Evolutionary conservation across 2,329 filamentous ascomycete genomes (phyloP), one percentile per base, ranked within the genome.

Genomic region (Fusarium nanum): DNA sequence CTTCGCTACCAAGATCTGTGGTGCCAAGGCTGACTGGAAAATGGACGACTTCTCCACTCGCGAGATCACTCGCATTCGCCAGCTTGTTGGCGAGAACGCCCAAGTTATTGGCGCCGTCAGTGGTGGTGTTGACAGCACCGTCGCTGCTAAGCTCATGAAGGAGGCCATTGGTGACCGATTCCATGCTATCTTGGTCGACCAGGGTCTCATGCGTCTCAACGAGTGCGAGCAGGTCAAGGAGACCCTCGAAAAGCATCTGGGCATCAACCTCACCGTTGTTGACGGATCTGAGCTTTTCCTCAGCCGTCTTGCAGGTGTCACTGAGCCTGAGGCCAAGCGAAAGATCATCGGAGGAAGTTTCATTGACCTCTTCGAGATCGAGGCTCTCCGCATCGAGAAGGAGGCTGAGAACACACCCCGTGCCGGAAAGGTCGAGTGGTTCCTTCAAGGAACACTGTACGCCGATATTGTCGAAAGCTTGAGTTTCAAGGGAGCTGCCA

Each of bases 371-470:
- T 67, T 67, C 4, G 63, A 67, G 37, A 25, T 41, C 9, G 63
- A 67, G 49, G 63, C 63, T 72, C 63, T 73, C 58, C 70, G 80
- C 73, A 94, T 97, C 49, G 92, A 93, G 68, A 87, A 87, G 58
- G 89, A 86, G 28, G 92, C 92, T 0, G 87, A 89, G 68, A 85
- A 91, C 76, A 90, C 91, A 1, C 22, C 46, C 7, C 45, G 45
- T 11, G 45, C 54, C 5, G 54, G 54, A 34, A 90, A 91, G 75
- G 91, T 98, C 41, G 88, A 93, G 74, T 98, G 89, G 86, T 92
- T 98, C 76, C 85, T 98, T 12, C 94, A 98, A 81, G 93, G 94
- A 20, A 96, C 93, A 11, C 85, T 96, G 25, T 95, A 93, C n/a
- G 63, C 53, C 78, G 10, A 70, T 85, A 44, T 81, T 76, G 37